Percentiles rank a stretch among this genome's conserved stretches.
Conservation (phyloP, 306 rosid genomes). For the Parietaria judaica region DNA sequence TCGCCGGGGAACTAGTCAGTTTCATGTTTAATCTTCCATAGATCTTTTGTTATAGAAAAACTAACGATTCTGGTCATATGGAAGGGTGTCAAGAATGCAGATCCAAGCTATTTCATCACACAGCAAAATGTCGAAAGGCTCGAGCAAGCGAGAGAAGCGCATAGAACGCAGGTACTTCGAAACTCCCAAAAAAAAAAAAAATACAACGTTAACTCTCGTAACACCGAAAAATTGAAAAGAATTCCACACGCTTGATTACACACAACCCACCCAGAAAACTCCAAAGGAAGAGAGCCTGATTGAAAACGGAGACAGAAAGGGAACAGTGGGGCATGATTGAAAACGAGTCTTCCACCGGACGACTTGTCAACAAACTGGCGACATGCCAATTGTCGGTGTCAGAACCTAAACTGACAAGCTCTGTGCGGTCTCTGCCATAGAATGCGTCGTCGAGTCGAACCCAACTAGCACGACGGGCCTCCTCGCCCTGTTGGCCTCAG, state of each 20-base stretch:
- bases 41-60: no score
- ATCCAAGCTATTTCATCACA: slow-evolving; percentile 62
- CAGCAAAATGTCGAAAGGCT: slow-evolving; percentile 64
- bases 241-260: slow-evolving; percentile 45
- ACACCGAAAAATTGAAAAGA: no score
- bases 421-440: slow-evolving; percentile 84
- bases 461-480: slow-evolving; percentile 41
- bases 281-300: slow-evolving; percentile 30
- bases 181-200: no score
- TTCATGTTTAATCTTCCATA: no score
- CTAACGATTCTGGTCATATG: background rate
- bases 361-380: slow-evolving; percentile 85
- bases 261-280: slow-evolving; percentile 34
- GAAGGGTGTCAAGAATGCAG: slow-evolving; percentile 63
- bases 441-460: slow-evolving; percentile 41
- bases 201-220: no score
- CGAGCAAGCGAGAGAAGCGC: slow-evolving; percentile 67
- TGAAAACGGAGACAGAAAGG: no score
- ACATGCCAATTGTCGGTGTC: slow-evolving; percentile 73
- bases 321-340: background rate
- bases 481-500: slow-evolving; percentile 65
- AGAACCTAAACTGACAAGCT: slow-evolving; percentile 81
- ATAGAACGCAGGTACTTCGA: slow-evolving; percentile 40
- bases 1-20: no score
- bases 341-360: slow-evolving; percentile 79